phyloP scores from a whole-genome alignment of 441 rosid species.

The Populus trichocarpa region DNA sequence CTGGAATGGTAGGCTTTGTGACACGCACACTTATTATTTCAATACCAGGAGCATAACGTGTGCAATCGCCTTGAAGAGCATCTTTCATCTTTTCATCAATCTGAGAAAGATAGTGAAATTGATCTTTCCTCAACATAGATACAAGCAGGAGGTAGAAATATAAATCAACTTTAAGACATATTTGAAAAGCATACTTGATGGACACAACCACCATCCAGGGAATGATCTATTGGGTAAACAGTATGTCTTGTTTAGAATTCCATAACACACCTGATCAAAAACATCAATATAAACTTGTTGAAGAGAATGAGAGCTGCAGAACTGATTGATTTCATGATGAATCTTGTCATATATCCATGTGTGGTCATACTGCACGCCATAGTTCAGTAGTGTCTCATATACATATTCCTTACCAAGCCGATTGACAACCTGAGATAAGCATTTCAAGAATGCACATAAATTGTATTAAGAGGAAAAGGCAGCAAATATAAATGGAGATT shows the following conservation, averaged over 20 bases:
- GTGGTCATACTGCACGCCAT: constrained; percentile 81
- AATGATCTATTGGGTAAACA: background rate
- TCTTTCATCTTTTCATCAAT: constrained; percentile 95
- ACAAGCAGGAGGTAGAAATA: background rate
- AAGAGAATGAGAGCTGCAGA: constrained; percentile 87
- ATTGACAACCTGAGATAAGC: constrained; percentile 65
- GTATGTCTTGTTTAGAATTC: background rate
- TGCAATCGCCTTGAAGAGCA: constrained; percentile 92
- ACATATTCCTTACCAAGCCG: constrained; percentile 76
- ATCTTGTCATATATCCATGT: constrained; percentile 98
- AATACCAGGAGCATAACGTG: constrained; percentile 87
- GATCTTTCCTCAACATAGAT: constrained; percentile 12
- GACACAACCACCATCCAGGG: background rate
- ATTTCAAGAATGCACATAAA: background rate
- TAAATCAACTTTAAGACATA: background rate
- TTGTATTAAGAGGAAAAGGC: background rate
- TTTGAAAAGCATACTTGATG: background rate
- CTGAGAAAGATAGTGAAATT: constrained; percentile 30
- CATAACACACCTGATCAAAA: constrained; percentile 71
- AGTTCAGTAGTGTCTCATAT: constrained; percentile 71
- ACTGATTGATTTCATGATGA: constrained; percentile 97
- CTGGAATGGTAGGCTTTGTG: constrained; percentile 80
- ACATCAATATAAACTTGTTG: constrained; percentile 96
- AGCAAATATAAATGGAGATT: constrained; percentile 5
- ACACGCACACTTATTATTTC: constrained; percentile 88